Base-by-base conservation (phyloP, 2,329 filamentous ascomycete genomes). In the Ophiostoma perfectum region DNA sequence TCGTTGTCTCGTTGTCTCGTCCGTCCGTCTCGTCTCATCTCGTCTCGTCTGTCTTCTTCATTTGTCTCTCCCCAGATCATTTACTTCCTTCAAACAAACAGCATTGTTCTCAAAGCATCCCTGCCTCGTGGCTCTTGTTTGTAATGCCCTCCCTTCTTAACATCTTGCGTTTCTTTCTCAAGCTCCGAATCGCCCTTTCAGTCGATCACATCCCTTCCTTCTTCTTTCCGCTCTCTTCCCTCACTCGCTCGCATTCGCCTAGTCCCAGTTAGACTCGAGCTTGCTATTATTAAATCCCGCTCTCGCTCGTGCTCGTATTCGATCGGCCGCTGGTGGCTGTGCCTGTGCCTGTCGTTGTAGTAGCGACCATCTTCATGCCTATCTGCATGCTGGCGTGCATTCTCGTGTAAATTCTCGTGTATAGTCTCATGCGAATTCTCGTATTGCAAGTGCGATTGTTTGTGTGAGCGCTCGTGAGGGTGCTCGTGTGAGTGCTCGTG, bases 291-390 rank as follows among this genome's bases (percentile, higher is more conserved):
- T 14, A 18, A 55, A 27, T 27, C 12, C 18, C n/a, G 49, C 49
- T 55, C 49, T 55, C 49, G 18, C 14, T 41, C 60, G 60, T 41
- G 60, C 60, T 64, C 38, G 38, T 64, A 41, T 44, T 64, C 16
- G 14, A 41, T 64, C 39, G 14, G 5, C 39, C 60, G 60, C 14
- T n/a, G 49, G n/a, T 55, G n/a, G 49, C n/a, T 55, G 49, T 27
- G 49, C n/a, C 49, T 55, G 7, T 55, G 49, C 12, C 18, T 42
- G 38, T 64, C 38, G n/a, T 55, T 55, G 49, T 55, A 27, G 27
- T 55, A 7, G 49, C 18, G 49, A 55, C 49, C 49, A 27, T 55
- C 9, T 55, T 63, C 52, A 58, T 60, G 55, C 55, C 49, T 18
- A 27, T 55, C 9, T 55, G 18, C 52, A 58, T 60, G 55, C 55